Evolutionary conservation across 2,329 filamentous ascomycete genomes (phyloP).

Genomic region (Orbilia javanica): DNA sequence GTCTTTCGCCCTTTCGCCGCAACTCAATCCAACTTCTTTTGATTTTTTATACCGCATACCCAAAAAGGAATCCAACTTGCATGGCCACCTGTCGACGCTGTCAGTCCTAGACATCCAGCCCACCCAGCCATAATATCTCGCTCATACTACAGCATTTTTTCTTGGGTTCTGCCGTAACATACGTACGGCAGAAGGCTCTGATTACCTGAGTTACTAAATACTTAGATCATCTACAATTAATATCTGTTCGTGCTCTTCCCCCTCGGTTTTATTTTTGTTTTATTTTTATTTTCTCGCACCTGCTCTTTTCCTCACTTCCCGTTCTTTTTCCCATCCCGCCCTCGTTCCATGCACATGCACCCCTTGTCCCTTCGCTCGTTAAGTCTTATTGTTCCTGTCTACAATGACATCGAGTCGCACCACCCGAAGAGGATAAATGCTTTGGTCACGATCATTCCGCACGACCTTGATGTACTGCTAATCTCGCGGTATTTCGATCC

Average conservation of each 20-base stretch:
- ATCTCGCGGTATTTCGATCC: conserved; percentile 32
- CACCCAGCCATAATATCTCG: conserved; percentile 53
- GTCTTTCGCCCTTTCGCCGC: conserved; percentile 28
- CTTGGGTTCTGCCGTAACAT: conserved; percentile 15
- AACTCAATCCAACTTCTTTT: conserved; percentile 16
- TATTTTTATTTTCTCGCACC: conserved; percentile 18
- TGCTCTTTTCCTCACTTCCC: neutral
- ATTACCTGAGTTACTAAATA: conserved; percentile 49
- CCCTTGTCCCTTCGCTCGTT: conserved; percentile 48
- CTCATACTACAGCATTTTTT: conserved; percentile 58
- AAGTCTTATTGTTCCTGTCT: conserved; percentile 7
- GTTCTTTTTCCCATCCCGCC: conserved; percentile 3
- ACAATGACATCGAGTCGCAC: conserved; percentile 55
- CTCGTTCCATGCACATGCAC: conserved; percentile 14
- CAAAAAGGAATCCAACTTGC: conserved; percentile 51
- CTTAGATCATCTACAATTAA: conserved; percentile 47
- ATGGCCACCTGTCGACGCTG: conserved; percentile 42
- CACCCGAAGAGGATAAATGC: conserved; percentile 45
- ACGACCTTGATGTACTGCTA: conserved; percentile 39
- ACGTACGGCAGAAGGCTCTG: conserved; percentile 11
- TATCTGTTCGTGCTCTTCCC: conserved; percentile 53
- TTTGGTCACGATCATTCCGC: conserved; percentile 49
- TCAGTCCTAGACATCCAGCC: conserved; percentile 41
- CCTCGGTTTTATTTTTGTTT: conserved; percentile 3
- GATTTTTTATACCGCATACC: conserved; percentile 41